Conservation (phyloP, 2,329 filamentous ascomycete genomes). For the Colletotrichum shisoi region DNA sequence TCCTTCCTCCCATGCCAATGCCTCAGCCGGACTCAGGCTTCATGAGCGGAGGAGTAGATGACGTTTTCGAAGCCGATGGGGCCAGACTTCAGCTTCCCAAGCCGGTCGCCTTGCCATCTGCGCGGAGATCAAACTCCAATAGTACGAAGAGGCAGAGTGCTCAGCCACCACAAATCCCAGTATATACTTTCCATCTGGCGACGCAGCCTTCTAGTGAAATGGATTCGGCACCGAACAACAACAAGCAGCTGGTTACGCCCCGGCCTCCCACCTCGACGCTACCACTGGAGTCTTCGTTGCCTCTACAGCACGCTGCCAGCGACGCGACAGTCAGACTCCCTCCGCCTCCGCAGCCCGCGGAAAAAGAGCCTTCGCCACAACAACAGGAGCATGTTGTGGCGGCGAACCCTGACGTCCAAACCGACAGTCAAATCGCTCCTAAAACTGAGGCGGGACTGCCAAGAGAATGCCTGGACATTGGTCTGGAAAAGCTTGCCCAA, state of each 20-base stretch:
- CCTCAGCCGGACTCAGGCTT: slow-evolving; percentile 79
- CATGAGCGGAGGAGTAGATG: slow-evolving; percentile 79
- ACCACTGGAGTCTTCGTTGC: slow-evolving; percentile 15
- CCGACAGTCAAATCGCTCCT: slow-evolving; percentile 28
- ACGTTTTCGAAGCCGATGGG: slow-evolving; percentile 70
- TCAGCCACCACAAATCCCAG: slow-evolving; percentile 47
- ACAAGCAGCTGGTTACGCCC: neutral
- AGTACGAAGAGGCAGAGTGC: slow-evolving; percentile 46
- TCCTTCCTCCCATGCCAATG: slow-evolving; percentile 70
- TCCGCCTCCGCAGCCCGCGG: slow-evolving; percentile 30
- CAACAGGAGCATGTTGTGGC: slow-evolving; percentile 41
- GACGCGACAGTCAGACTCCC: slow-evolving; percentile 19
- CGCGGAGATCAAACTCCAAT: slow-evolving; percentile 45
- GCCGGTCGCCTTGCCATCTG: slow-evolving; percentile 45
- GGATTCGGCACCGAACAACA: slow-evolving; percentile 10
- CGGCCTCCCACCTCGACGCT: slow-evolving; percentile 22
- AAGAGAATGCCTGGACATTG: slow-evolving; percentile 21
- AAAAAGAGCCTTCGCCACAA: slow-evolving; percentile 41
- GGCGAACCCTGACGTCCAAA: slow-evolving; percentile 29
- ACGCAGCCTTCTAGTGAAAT: slow-evolving; percentile 32
- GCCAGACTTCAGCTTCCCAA: slow-evolving; percentile 53
- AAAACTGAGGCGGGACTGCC: slow-evolving; percentile 10
- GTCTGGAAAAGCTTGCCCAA: slow-evolving; percentile 27
- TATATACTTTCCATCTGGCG: slow-evolving; percentile 55
- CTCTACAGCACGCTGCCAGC: slow-evolving; percentile 8